phyloP scores from a whole-genome alignment of 2,329 filamentous ascomycete genomes.

The Colletotrichum tanaceti region DNA sequence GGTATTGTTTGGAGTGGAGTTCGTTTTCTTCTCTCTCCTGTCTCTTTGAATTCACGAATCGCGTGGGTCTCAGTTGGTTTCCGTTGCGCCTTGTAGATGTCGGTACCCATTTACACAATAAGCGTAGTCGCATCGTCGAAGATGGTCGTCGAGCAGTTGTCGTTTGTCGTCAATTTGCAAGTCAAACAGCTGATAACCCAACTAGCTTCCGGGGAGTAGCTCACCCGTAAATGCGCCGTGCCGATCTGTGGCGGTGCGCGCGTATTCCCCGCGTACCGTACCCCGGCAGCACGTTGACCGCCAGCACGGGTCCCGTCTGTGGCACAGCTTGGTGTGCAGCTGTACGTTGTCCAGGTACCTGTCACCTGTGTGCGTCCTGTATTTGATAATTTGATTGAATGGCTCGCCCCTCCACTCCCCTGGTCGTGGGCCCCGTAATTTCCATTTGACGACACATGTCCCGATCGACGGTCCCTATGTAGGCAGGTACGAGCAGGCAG shows the following conservation, averaged over 20 bases:
- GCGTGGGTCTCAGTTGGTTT: background rate
- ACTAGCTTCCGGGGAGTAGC: background rate
- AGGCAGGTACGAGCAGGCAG: background rate
- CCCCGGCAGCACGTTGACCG: constrained; percentile 10
- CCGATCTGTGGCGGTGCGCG: constrained; percentile 40
- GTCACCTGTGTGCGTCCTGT: background rate
- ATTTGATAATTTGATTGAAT: background rate
- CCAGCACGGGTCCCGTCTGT: constrained; percentile 23
- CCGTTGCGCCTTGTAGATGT: background rate
- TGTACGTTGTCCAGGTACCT: too few relatives aligned
- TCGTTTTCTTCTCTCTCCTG: background rate
- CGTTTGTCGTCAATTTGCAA: background rate
- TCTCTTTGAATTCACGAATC: too few relatives aligned
- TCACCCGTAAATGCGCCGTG: constrained; percentile 11
- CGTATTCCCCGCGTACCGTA: constrained; percentile 29
- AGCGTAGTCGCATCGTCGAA: background rate
- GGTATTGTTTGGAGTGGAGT: background rate
- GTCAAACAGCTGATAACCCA: background rate
- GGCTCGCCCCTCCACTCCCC: too few relatives aligned
- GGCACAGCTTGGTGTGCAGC: constrained; percentile 13
- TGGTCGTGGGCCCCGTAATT: constrained; percentile 17
- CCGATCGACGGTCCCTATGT: constrained; percentile 14
- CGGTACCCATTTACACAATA: too few relatives aligned
- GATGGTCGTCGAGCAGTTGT: background rate
- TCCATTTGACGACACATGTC: constrained; percentile 44